phyloP scores from a whole-genome alignment of 164 flowering plant genomes.

The Paratinospora sagittata region DNA sequence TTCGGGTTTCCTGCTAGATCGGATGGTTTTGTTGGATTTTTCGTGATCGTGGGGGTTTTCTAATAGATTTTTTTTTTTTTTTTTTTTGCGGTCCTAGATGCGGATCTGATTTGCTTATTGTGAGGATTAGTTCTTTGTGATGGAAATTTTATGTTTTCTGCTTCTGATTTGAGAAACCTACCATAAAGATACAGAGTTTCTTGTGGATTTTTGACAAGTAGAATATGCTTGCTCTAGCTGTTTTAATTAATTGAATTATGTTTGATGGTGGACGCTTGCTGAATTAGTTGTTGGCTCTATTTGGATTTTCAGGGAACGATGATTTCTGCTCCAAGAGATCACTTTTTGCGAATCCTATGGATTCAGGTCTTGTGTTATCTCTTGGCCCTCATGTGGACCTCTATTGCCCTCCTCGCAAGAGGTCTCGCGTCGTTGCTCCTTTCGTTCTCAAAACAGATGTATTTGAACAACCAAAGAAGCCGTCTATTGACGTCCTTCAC shows the following conservation, averaged over 20 bases:
- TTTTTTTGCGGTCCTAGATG: too few species aligned
- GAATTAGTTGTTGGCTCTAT: slow-evolving; percentile 6
- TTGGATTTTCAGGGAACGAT: slow-evolving; percentile 27
- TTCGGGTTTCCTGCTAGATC: not conserved
- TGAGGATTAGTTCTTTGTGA: too few species aligned
- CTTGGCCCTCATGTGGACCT: slow-evolving; percentile 23
- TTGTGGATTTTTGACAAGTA: not conserved
- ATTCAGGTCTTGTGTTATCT: slow-evolving; percentile 24
- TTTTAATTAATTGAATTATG: too few species aligned
- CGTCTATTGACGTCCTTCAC: slow-evolving; percentile 61
- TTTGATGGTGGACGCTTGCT: not conserved
- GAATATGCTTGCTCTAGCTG: not conserved
- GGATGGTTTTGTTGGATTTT: not conserved
- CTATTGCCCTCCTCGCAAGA: slow-evolving; percentile 35
- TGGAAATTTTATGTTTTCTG: too few species aligned
- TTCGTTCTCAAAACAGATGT: slow-evolving; percentile 28
- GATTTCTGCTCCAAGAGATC: slow-evolving; percentile 23
- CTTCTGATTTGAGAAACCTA: too few species aligned
- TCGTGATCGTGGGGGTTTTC: not conserved
- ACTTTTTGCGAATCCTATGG: slow-evolving; percentile 15
- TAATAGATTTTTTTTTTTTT: too few species aligned
- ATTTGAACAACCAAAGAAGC: slow-evolving; percentile 24
- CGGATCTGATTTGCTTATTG: too few species aligned
- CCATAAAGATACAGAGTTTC: too few species aligned
- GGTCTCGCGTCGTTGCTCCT: slow-evolving; percentile 33